Conservation (phyloP, 768 basidiomycete genomes). For the Epithele typhae region DNA sequence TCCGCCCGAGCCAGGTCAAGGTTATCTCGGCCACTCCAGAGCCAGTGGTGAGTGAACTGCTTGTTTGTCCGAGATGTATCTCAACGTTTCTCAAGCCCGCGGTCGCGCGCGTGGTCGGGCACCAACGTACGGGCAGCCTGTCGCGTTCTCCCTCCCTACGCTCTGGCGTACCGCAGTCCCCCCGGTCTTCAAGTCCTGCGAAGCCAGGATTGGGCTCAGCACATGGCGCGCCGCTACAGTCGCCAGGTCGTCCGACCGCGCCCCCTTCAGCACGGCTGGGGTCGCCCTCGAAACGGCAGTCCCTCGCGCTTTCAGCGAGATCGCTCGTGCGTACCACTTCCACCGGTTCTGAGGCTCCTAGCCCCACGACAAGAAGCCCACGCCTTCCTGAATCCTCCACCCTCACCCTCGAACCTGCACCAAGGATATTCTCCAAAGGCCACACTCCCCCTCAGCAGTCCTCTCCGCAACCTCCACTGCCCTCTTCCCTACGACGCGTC, state of each 20-base stretch:
- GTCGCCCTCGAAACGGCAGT: slow-evolving; percentile 58
- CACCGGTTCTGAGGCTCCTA: slow-evolving; percentile 28
- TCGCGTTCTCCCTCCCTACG: slow-evolving; percentile 21
- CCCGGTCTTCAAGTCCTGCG: slow-evolving; percentile 63
- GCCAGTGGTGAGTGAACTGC: slow-evolving; percentile 14
- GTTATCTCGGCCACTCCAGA: slow-evolving; percentile 29
- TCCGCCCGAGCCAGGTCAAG: slow-evolving; percentile 81
- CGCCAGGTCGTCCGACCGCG: slow-evolving; percentile 28
- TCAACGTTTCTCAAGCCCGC: slow-evolving; percentile 5
- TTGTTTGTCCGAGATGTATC: too few relatives aligned
- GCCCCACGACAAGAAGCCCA: slow-evolving; percentile 24
- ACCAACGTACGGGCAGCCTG: slow-evolving; percentile 55
- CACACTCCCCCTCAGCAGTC: slow-evolving; percentile 15
- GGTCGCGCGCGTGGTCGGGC: slow-evolving; percentile 38
- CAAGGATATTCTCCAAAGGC: slow-evolving; percentile 13
- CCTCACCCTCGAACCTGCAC: slow-evolving; percentile 21
- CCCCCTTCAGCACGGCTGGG: slow-evolving; percentile 16
- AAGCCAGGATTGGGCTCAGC: slow-evolving; percentile 36
- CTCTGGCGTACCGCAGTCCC: slow-evolving; percentile 32
- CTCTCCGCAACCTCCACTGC: slow-evolving; percentile 9
- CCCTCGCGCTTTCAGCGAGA: slow-evolving; percentile 44
- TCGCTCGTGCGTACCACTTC: slow-evolving; percentile 45
- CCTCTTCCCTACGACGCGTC: slow-evolving; percentile 12
- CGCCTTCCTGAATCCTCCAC: slow-evolving; percentile 27
- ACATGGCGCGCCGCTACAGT: slow-evolving; percentile 18